Base-by-base conservation (phyloP, 441 rosid species). In the Pelargonium fulgidum region DNA sequence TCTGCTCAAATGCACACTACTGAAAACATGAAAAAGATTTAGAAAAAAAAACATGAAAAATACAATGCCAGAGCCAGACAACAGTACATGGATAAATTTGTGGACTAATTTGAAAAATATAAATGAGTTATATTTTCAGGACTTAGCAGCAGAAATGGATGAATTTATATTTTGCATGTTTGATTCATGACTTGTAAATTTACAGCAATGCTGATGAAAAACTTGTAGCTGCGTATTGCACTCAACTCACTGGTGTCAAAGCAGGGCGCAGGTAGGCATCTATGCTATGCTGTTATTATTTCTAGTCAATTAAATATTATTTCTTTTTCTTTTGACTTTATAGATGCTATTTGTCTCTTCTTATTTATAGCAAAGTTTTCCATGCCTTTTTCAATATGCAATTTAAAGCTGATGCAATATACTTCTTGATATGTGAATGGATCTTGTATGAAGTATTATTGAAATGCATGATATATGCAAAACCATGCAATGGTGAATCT, bases 161-260 rank as follows among this genome's bases (percentile, higher is more conserved):
- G 41, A 68, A 36, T 48, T 19, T n/a, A 44, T 1, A 16, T 36
- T 62, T 48, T 65, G 20, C 66, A 16, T 33, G 63, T 72, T 72
- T 26, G 52, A 20, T 66, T 66, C 39, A 19, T 45, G 59, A 22
- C 20, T 12, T 36, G 24, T 36, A 67, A 70, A 50, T 76, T 64
- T 50, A 72, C 84, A 95, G 99, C 81, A 95, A 88, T 74, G 82
- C 81, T 52, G 99, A 95, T 87, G 99, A 95, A 80, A 95, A 85
- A 78, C 92, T 95, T 80, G 99, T 89, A 65, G 90, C 98, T 79
- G 90, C 97, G 22, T 86, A 92, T 76, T 89, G 98, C 81, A 67
- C 87, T 67, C 89, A 85, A 72, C 80, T 80, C 79, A 77, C 80
- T 78, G 89, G 83, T 78, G 78, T 67, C 44, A 76, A 80, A 75